Base-by-base conservation (phyloP, 139 green algal genomes). In the Eudorina sp. region DNA sequence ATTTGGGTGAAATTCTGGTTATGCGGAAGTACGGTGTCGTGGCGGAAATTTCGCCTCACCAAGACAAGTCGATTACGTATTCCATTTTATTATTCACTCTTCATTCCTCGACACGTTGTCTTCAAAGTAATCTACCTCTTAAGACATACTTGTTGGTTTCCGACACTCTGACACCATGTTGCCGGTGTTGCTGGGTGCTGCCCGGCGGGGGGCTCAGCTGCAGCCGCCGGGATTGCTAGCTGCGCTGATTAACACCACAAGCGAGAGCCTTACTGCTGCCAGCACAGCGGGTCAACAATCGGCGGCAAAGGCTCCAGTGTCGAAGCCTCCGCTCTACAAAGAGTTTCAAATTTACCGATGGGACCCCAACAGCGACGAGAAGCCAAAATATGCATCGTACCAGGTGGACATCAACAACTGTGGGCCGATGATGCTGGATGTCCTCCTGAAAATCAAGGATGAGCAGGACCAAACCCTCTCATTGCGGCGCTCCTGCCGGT, bases 401-500 rank as follows among this genome's bases (percentile, higher is more conserved):
- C 96, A 97, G 80, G 92, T 90, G 14, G 82, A 88, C 25, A 88
- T 88, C 82, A 88, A 88, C 93, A 98, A 95, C 86, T 97, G 97
- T 86, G 97, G 98, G 0, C 98, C 98, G 45, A 99, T 99, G 98
- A 99, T 99, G 95, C 94, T 99, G 78, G 98, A 99, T 79, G 97
- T 99, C 68, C 94, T 99, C 46, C 92, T 99, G 41, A 99, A 99
- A 90, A 99, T 99, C 90, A 99, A 99, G 91, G 98, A 99, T 89
- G 98, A 99, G 90, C 94, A 98, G 91, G 98, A 99, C 90, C 93
- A 94, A 31, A 96, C 93, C 27, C 92, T 99, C 6, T 92, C 95
- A 21, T 95, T 99, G 84, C 90, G 98, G 23, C 89, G 98, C 0
- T 99, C 97, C 5, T 99, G 98, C 94, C 92, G 95, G 94, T 96